phyloP scores from a whole-genome alignment of 2,329 filamentous ascomycete species.

The Aureobasidium leucospermi region DNA sequence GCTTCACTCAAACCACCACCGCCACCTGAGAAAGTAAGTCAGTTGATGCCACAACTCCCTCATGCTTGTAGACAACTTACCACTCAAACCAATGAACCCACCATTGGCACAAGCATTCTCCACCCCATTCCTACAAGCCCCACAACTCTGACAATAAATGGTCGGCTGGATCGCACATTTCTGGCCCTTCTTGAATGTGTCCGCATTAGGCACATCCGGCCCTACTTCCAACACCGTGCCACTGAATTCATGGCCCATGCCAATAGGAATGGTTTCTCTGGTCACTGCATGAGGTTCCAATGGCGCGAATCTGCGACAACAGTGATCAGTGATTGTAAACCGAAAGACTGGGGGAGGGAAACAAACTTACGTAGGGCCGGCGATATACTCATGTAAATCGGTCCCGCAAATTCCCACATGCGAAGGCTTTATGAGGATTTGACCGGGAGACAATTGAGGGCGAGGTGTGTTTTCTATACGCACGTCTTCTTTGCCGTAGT shows the following conservation, averaged over 20 bases:
- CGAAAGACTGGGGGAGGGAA: too few relatives aligned
- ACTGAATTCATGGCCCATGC: slow-evolving; percentile 58
- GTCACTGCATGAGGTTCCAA: slow-evolving; percentile 51
- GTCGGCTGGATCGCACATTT: slow-evolving; percentile 51
- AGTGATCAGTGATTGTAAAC: slow-evolving; percentile 18
- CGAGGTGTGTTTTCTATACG: slow-evolving; percentile 45
- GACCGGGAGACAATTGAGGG: slow-evolving; percentile 41
- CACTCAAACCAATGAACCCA: slow-evolving; percentile 34
- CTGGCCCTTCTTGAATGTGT: slow-evolving; percentile 45
- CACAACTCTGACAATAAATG: slow-evolving; percentile 50
- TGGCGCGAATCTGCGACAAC: slow-evolving; percentile 40
- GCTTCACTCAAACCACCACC: slow-evolving; percentile 49
- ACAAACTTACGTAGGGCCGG: slow-evolving; percentile 28
- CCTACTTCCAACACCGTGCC: slow-evolving; percentile 55
- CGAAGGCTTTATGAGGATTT: slow-evolving; percentile 32
- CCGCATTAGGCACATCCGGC: slow-evolving; percentile 38
- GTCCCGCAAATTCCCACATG: slow-evolving; percentile 8
- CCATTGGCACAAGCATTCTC: slow-evolving; percentile 53
- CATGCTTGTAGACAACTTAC: background rate
- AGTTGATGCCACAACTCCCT: background rate
- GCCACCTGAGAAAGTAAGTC: slow-evolving; percentile 4
- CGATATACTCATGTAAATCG: slow-evolving; percentile 40
- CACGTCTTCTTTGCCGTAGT: slow-evolving; percentile 50
- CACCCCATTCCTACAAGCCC: slow-evolving; percentile 45
- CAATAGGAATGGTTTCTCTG: slow-evolving; percentile 34